phyloP scores from a whole-genome alignment of 2,329 filamentous ascomycete genomes.

The Colletotrichum liaoningense region DNA sequence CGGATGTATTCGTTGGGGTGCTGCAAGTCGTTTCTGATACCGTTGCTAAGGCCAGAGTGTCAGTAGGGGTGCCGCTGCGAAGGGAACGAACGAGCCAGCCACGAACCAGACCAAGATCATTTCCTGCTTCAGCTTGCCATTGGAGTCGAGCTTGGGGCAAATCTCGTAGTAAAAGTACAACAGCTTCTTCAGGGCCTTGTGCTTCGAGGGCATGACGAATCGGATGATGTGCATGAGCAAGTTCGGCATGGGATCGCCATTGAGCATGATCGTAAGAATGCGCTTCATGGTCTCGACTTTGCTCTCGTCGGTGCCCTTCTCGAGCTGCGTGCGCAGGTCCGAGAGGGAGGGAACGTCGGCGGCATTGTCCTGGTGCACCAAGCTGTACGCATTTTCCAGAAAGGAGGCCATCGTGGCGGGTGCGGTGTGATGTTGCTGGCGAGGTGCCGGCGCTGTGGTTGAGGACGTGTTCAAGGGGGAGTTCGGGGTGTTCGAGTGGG shows the following conservation, averaged over 20 bases:
- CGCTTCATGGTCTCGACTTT: conserved; percentile 97
- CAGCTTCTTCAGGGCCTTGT: conserved; percentile 96
- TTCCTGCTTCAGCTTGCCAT: conserved; percentile 97
- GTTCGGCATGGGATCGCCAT: conserved; percentile 94
- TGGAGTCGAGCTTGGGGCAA: conserved; percentile 92
- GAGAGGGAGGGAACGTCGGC: conserved; percentile 91
- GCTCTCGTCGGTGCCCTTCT: conserved; percentile 92
- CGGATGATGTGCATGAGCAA: conserved; percentile 99
- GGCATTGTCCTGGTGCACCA: conserved; percentile 97
- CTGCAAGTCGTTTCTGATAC: conserved; percentile 96
- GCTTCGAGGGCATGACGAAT: conserved; percentile 99
- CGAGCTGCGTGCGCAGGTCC: conserved; percentile 91
- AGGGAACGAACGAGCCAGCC: conserved; percentile 12
- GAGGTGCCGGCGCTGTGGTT: conserved; percentile 38
- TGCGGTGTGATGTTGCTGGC: conserved; percentile 36
- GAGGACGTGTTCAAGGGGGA: conserved; percentile 34
- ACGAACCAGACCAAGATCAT: conserved; percentile 98
- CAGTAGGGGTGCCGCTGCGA: conserved; percentile 15
- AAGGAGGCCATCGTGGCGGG: conserved; percentile 86
- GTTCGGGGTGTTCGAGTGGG: conserved; percentile 29
- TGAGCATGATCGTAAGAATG: conserved; percentile 97
- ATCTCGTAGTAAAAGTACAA: conserved; percentile 99
- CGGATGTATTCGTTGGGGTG: conserved; percentile 98
- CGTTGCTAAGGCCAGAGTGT: conserved; percentile 73
- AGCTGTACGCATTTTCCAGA: conserved; percentile 93